Conservation (phyloP, 768 basidiomycete genomes). For the Panus rudis region DNA sequence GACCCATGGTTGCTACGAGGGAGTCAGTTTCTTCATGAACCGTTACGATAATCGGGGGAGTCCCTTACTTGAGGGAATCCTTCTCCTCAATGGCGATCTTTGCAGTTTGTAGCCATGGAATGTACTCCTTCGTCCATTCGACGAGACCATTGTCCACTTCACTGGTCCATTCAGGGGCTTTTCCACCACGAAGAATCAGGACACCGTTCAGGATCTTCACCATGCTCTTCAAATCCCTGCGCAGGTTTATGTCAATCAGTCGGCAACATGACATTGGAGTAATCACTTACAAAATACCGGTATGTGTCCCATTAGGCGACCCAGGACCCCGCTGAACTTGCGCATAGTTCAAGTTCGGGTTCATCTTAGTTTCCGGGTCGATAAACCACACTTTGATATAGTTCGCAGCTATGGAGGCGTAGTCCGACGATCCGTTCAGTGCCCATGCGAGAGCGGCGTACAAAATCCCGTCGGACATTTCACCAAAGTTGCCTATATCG, state of each 20-base stretch:
- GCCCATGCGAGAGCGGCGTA: slow-evolving; percentile 55
- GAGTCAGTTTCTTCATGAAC: neutral
- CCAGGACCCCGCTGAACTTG: slow-evolving; percentile 21
- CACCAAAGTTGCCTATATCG: slow-evolving; percentile 47
- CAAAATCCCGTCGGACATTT: slow-evolving; percentile 51
- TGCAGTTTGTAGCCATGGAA: slow-evolving; percentile 49
- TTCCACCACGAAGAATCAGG: slow-evolving; percentile 42
- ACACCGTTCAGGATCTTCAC: slow-evolving; percentile 48
- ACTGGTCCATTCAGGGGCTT: slow-evolving; percentile 46
- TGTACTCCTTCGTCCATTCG: slow-evolving; percentile 46
- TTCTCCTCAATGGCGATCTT: slow-evolving; percentile 41
- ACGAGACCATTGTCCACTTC: slow-evolving; percentile 43
- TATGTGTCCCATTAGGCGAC: slow-evolving; percentile 33
- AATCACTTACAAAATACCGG: slow-evolving; percentile 46
- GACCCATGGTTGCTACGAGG: slow-evolving; percentile 54
- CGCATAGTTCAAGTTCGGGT: slow-evolving; percentile 50
- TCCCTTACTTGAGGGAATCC: slow-evolving; percentile 41
- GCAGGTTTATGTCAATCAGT: slow-evolving; percentile 2
- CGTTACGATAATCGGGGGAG: neutral
- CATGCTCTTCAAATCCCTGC: slow-evolving; percentile 52
- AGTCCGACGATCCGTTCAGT: slow-evolving; percentile 33
- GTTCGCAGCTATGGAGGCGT: slow-evolving; percentile 35
- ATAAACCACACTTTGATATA: slow-evolving; percentile 57
- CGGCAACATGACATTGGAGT: neutral
- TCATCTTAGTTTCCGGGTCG: slow-evolving; percentile 49